These are phyloP conservation scores for Vitis amurensis DNA, from an alignment of 164 flowering plant genomes.

Conservation along the genomic window DNA sequence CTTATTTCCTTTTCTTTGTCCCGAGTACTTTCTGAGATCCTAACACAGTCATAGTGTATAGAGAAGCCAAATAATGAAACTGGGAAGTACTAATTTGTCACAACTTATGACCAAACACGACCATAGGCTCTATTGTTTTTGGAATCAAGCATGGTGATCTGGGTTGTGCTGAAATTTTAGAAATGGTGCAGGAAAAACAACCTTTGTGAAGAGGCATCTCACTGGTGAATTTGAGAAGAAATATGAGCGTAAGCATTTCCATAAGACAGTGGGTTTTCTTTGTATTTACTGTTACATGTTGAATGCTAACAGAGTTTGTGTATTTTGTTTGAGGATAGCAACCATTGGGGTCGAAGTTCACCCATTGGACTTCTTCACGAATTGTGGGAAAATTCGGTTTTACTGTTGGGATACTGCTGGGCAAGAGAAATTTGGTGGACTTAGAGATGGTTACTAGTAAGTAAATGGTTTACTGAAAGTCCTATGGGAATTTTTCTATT, in stretches of 20 bases:
- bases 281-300: neutral
- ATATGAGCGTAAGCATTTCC: constrained; percentile 39
- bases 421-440: constrained; percentile 70
- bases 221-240: constrained; percentile 56
- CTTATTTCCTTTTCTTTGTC: too few relatives aligned
- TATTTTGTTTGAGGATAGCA: constrained; percentile 11
- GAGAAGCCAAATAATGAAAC: too few relatives aligned
- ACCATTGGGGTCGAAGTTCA: constrained; percentile 77
- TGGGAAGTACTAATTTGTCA: too few relatives aligned
- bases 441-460: constrained; percentile 74
- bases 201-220: constrained; percentile 49
- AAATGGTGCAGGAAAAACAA: constrained; percentile 38
- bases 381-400: constrained; percentile 60
- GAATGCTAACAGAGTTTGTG: neutral
- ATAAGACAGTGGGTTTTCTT: neutral
- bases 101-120: too few relatives aligned
- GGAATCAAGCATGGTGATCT: too few relatives aligned
- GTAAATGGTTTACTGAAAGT: constrained; percentile 11
- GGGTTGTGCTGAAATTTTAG: neutral
- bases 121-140: too few relatives aligned
- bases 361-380: constrained; percentile 66
- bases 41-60: too few relatives aligned
- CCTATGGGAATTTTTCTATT: neutral
- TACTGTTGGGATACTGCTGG: constrained; percentile 84
- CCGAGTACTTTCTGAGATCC: too few relatives aligned